phyloP scores from a whole-genome alignment of 192 early-diverging fungal genomes.

The Spizellomyces sp. region DNA sequence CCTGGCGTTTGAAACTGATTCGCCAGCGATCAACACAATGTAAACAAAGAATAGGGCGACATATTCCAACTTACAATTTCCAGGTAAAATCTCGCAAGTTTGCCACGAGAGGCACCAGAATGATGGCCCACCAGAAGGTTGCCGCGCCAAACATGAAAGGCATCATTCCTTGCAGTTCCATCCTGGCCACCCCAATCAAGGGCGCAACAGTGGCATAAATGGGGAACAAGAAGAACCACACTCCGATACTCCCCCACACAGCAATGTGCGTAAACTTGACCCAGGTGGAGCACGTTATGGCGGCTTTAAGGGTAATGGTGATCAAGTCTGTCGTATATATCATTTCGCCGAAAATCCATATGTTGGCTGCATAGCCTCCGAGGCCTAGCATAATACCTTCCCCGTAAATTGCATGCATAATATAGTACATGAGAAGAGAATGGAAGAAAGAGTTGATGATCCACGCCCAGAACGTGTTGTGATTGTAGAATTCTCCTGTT shows the following conservation, averaged over 20 bases:
- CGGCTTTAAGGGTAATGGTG: conserved; percentile 89
- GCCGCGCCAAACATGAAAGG: conserved; percentile 37
- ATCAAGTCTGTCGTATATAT: conserved; percentile 87
- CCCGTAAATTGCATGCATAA: conserved; percentile 65
- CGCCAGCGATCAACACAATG: not conserved
- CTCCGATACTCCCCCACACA: conserved; percentile 82
- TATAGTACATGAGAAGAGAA: conserved; percentile 81
- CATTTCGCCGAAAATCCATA: conserved; percentile 89
- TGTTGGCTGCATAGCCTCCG: conserved; percentile 75
- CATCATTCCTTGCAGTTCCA: conserved; percentile 52
- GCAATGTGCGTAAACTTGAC: conserved; percentile 93
- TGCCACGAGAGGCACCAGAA: conserved; percentile 82
- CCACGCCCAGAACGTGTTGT: conserved; percentile 89
- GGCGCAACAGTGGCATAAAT: conserved; percentile 79
- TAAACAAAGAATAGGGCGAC: not conserved
- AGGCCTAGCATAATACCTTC: conserved; percentile 65
- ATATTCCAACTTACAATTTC: conserved; percentile 83
- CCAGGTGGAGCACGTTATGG: conserved; percentile 88
- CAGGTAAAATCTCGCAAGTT: conserved; percentile 88
- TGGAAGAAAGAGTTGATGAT: conserved; percentile 91
- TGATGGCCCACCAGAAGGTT: conserved; percentile 84
- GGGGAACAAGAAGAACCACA: conserved; percentile 90
- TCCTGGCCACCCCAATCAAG: conserved; percentile 47
- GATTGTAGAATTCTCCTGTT: conserved; percentile 70
- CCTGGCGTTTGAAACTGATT: conserved; percentile 77